Evolutionary conservation across 169 alveolate genomes (phyloP), one percentile per base, ranked within the genome.

Genomic region (Plasmodium inui): DNA sequence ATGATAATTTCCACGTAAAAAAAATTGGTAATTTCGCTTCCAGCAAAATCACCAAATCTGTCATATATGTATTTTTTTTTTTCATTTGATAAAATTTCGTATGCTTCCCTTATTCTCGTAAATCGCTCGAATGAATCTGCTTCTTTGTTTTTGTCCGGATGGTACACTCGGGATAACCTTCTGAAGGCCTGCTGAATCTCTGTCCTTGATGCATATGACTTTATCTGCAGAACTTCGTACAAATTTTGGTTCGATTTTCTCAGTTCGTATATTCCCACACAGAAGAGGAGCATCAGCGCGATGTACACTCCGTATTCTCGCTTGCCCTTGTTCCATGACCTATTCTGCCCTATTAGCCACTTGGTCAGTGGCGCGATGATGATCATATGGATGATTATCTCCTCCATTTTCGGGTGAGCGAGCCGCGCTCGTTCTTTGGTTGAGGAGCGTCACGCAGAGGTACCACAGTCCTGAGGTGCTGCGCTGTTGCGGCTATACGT

Each of bases 11-110:
- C 95, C 3, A 90, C 72, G 73, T 90, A 90, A 71, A 90, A 90
- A 67, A 90, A 90, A 28, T 72, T 90, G 22, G 84, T 90, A 37
- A 90, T 72, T 61, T 90, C 95, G 26, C 83, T 82, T 7, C 73
- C 92, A 0, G 98, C 99, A 72, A 97, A 99, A 94, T 97, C 98
- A 19, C 99, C 99, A 83, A 96, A 96, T 81, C 97, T 91, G 93
- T 98, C 99, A 95, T 98, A 98, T 10, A 97, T 96, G 90, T 96
- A 88, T 90, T 98, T 96, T 82, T 97, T 97, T 86, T 98, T 98
- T 39, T 96, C 95, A 92, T 97, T 98, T 74, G 96, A 83, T 67
- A 98, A 94, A 2, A 98, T 97, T 92, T 98, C 99, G 94, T 98
- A 97, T 10, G 99, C 99, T 95, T 98, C 97, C 83, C 98, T 98